These are phyloP conservation scores for Cucumis melo DNA, from an alignment of 306 rosid species.

Conservation along the genomic window DNA sequence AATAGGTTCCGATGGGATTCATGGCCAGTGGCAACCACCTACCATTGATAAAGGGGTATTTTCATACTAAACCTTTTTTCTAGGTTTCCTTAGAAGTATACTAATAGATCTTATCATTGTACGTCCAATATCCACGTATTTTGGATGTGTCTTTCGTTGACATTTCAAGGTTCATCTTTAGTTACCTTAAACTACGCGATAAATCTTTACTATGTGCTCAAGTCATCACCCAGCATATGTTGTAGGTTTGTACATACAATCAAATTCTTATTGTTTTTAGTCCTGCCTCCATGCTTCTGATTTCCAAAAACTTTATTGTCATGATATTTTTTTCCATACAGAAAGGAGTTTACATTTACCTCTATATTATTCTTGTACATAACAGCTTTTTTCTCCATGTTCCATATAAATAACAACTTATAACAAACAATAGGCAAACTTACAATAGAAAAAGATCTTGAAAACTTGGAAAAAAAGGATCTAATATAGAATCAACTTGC, in stretches of 20 bases:
- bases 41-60: conserved; percentile 60
- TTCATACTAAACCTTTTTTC: conserved; percentile 7
- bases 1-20: conserved; percentile 81
- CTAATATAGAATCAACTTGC: conserved; percentile 25
- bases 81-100: conserved; percentile 11
- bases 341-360: neutral
- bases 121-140: conserved; percentile 77
- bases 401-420: conserved; percentile 36
- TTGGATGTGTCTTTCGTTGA: conserved; percentile 56
- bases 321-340: conserved; percentile 1
- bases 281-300: neutral
- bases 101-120: conserved; percentile 32
- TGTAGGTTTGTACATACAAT: neutral
- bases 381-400: conserved; percentile 5
- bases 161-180: conserved; percentile 52
- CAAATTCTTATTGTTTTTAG: neutral
- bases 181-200: neutral
- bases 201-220: neutral
- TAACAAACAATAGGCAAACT: conserved; percentile 32
- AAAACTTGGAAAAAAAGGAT: conserved; percentile 21
- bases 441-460: conserved; percentile 22
- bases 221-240: neutral
- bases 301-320: neutral
- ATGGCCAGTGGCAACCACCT: conserved; percentile 72
- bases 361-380: neutral